Percentiles rank a stretch among this genome's conserved stretches.
Evolutionary conservation across 495 filamentous ascomycete species (phyloP).

Genomic region (Aspergillus carlsbadensis): DNA sequence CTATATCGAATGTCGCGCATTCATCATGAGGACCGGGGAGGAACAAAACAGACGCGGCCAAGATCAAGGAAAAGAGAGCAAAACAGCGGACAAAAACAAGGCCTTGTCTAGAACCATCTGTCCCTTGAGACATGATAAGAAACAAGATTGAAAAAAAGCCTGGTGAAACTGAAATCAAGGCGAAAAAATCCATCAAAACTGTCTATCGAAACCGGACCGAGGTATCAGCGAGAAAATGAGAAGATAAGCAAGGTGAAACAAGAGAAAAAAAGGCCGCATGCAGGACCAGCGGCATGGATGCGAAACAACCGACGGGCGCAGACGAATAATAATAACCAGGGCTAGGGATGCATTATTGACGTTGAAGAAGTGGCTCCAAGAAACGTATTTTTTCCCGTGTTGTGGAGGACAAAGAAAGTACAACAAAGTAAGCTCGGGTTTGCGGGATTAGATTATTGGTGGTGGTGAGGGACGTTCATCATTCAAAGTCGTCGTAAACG

Average conservation of each 20-base stretch:
- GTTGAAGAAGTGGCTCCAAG: neutral
- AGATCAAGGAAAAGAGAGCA: neutral
- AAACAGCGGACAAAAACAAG: neutral
- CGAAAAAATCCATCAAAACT: constrained; percentile 17
- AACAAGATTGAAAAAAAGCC: constrained; percentile 5
- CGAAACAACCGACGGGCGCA: constrained; percentile 3
- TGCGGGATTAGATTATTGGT: neutral
- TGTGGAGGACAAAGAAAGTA: neutral
- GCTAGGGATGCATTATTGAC: constrained; percentile 1
- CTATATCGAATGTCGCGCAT: no score
- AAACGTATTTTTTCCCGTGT: neutral
- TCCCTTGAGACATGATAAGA: neutral
- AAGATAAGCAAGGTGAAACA: constrained; percentile 6
- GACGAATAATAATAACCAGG: neutral
- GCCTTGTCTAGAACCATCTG: neutral
- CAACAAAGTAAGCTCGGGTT: neutral
- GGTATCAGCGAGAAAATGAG: constrained; percentile 21
- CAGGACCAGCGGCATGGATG: constrained; percentile 13
- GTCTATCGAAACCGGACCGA: constrained; percentile 26
- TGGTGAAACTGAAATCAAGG: neutral
- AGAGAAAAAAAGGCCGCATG: constrained; percentile 10
- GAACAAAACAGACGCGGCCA: neutral
- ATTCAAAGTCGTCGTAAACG: constrained; percentile 46
- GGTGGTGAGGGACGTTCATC: constrained; percentile 9
- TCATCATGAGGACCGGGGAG: neutral